These are phyloP conservation scores for Pezizomycotina sp. DNA, from an alignment of 2,329 filamentous ascomycete species.

Conservation along the genomic window DNA sequence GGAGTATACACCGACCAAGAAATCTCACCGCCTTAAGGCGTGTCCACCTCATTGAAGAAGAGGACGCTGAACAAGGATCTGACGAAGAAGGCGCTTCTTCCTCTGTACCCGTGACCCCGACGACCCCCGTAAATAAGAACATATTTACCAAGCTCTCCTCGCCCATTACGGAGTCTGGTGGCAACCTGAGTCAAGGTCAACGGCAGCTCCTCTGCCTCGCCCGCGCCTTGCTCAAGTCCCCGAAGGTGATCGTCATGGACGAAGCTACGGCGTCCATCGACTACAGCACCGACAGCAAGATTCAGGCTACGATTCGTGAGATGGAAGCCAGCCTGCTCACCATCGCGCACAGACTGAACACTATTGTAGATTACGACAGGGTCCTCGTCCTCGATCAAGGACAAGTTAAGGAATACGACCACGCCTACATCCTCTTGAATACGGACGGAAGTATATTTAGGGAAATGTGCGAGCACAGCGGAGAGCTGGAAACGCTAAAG, in stretches of 20 bases:
- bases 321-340: slow-evolving; percentile 76
- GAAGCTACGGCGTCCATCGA: slow-evolving; percentile 96
- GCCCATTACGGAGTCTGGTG: slow-evolving; percentile 72
- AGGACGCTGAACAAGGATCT: slow-evolving; percentile 20
- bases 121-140: slow-evolving; percentile 67
- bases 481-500: slow-evolving; percentile 22
- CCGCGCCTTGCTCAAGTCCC: slow-evolving; percentile 75
- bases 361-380: slow-evolving; percentile 96
- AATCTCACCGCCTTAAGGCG: slow-evolving; percentile 74
- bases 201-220: slow-evolving; percentile 87
- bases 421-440: slow-evolving; percentile 65
- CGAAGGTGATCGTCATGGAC: slow-evolving; percentile 95
- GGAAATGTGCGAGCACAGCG: slow-evolving; percentile 25
- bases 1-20: slow-evolving; percentile 74
- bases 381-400: slow-evolving; percentile 88
- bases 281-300: slow-evolving; percentile 87
- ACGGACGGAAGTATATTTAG: slow-evolving; percentile 47
- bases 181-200: slow-evolving; percentile 90
- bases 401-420: slow-evolving; percentile 71
- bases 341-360: slow-evolving; percentile 87
- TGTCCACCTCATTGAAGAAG: slow-evolving; percentile 63
- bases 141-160: slow-evolving; percentile 77
- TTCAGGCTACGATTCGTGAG: slow-evolving; percentile 91
- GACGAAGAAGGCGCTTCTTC: slow-evolving; percentile 8
- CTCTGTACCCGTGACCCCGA: slow-evolving; percentile 27